Percentiles rank a stretch among this genome's conserved stretches.
Conservation (phyloP, 2,329 filamentous ascomycete species). For the Neocucurbitaria cava region DNA sequence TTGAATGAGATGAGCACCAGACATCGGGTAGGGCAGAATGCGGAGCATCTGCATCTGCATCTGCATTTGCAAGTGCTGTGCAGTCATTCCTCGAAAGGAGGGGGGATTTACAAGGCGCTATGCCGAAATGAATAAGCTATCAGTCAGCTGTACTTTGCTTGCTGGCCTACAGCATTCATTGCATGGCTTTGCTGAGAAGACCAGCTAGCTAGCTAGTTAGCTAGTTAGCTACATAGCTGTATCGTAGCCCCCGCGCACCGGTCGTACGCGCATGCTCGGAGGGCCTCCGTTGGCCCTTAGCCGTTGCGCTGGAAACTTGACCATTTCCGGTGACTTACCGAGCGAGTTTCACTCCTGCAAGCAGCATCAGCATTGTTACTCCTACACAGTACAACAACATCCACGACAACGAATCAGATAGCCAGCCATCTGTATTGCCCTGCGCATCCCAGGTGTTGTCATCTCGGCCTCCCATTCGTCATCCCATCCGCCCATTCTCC, state of each 20-base stretch:
- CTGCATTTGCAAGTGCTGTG: slow-evolving; percentile 1
- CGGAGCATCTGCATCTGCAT: too few relatives aligned
- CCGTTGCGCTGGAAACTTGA: too few relatives aligned
- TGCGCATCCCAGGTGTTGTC: neutral
- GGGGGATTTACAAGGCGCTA: neutral
- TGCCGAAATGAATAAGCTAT: neutral
- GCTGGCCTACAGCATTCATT: too few relatives aligned
- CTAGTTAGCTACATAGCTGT: neutral
- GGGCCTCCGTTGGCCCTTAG: neutral
- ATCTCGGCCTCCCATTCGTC: neutral
- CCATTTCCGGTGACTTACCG: neutral
- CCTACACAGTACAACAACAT: neutral
- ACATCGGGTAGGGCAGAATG: too few relatives aligned
- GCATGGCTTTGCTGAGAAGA: neutral
- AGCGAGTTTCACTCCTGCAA: too few relatives aligned
- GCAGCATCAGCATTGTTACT: neutral
- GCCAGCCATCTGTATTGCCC: neutral
- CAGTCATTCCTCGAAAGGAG: neutral
- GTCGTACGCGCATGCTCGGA: neutral
- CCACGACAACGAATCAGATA: neutral
- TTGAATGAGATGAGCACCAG: slow-evolving; percentile 1
- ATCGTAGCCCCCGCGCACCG: neutral
- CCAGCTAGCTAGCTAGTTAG: neutral
- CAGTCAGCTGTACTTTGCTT: too few relatives aligned
- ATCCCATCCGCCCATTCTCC: neutral